Conservation (phyloP, 306 rosid genomes). For the Erythrophleum fordii region DNA sequence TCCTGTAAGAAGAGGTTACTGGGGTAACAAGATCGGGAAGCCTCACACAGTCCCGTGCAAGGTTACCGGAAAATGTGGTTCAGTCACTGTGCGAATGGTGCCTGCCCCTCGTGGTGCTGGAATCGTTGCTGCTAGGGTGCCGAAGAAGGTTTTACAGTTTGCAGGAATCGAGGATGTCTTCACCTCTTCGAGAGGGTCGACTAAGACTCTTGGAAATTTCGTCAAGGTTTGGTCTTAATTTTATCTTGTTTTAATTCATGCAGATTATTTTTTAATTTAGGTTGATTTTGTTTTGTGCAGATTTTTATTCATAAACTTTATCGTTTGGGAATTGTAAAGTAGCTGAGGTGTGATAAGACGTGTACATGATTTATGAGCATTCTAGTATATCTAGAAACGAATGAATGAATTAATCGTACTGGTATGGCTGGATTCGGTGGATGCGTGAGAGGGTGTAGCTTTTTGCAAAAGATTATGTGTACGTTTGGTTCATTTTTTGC, state of each 20-base stretch:
- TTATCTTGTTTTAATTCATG: not conserved
- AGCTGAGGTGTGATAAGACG: not conserved
- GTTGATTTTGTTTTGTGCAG: not conserved
- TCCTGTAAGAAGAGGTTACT: conserved; percentile 68
- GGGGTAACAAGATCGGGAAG: conserved; percentile 77
- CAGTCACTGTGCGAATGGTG: conserved; percentile 64
- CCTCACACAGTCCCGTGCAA: conserved; percentile 74
- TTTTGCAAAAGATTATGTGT: not conserved
- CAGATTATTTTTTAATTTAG: not conserved
- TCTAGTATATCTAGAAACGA: not conserved
- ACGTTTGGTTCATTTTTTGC: no score
- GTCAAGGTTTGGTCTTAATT: conserved; percentile 52
- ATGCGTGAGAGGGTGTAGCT: not conserved
- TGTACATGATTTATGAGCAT: not conserved
- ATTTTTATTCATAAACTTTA: not conserved
- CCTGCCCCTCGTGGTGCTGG: conserved; percentile 78
- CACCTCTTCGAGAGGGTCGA: conserved; percentile 67
- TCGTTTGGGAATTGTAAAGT: not conserved
- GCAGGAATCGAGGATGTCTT: conserved; percentile 75
- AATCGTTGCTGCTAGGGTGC: conserved; percentile 72
- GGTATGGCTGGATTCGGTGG: not conserved
- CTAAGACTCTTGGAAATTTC: conserved; percentile 74
- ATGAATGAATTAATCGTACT: not conserved
- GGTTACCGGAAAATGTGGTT: conserved; percentile 75
- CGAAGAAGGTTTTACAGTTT: conserved; percentile 72